Percentiles rank a stretch among this genome's conserved stretches.
Evolutionary conservation across 768 basidiomycete genomes (phyloP).

Genomic region (Podaxis rugospora): DNA sequence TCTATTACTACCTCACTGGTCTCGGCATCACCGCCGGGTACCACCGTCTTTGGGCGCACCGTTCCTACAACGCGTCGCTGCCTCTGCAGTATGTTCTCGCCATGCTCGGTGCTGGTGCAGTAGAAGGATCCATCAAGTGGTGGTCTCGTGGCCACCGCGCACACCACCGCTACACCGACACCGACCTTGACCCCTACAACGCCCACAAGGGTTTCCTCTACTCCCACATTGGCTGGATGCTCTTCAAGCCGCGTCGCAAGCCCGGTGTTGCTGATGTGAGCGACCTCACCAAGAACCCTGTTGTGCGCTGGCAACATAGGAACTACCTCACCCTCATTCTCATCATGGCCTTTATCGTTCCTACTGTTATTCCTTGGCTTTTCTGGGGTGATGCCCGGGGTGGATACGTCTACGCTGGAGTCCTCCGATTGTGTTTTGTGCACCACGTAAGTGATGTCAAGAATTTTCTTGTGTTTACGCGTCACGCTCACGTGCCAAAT

Average conservation of each 20-base stretch:
- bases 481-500: slow-evolving; percentile 10
- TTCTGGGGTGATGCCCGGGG: slow-evolving; percentile 85
- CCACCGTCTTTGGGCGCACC: slow-evolving; percentile 96
- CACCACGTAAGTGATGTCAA: slow-evolving; percentile 63
- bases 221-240: slow-evolving; percentile 92
- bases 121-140: slow-evolving; percentile 98
- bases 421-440: slow-evolving; percentile 76
- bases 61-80: slow-evolving; percentile 87
- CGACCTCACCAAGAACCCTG: slow-evolving; percentile 74
- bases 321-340: slow-evolving; percentile 72
- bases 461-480: slow-evolving; percentile 1
- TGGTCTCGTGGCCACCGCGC: slow-evolving; percentile 98
- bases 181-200: slow-evolving; percentile 93
- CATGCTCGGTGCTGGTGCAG: slow-evolving; percentile 83
- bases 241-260: slow-evolving; percentile 84
- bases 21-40: slow-evolving; percentile 93
- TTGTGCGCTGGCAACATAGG: slow-evolving; percentile 86
- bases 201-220: slow-evolving; percentile 85
- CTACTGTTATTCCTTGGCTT: slow-evolving; percentile 73
- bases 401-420: slow-evolving; percentile 82
- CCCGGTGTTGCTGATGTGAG: slow-evolving; percentile 89
- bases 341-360: slow-evolving; percentile 66
- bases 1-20: slow-evolving; percentile 48
- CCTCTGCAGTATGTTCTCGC: slow-evolving; percentile 86
- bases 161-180: slow-evolving; percentile 96